Evolutionary conservation across 2,329 filamentous ascomycete genomes (phyloP).

Genomic region (Samsoniella hepiali): DNA sequence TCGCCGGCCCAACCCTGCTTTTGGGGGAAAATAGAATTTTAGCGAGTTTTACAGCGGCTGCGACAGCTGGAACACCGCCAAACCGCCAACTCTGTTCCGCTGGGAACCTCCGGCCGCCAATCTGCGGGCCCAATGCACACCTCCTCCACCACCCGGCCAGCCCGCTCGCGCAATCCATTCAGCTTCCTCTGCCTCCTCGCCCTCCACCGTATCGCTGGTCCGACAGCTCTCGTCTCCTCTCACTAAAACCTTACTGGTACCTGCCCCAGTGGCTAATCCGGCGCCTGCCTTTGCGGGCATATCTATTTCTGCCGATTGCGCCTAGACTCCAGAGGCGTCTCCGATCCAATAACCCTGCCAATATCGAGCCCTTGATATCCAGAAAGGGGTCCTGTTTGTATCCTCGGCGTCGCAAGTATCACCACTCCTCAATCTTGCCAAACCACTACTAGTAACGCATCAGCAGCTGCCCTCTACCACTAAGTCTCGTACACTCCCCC

Average conservation of each 20-base stretch:
- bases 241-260: not conserved
- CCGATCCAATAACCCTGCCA: slow-evolving; percentile 4
- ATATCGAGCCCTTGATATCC: not conserved
- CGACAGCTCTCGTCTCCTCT: not conserved
- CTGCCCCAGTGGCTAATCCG: not conserved
- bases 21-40: not conserved
- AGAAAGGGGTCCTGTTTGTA: not conserved
- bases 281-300: slow-evolving; percentile 1
- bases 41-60: not conserved
- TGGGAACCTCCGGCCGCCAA: not conserved
- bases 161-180: not conserved
- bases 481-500: not conserved
- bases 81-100: not conserved
- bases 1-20: slow-evolving; percentile 15
- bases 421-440: not conserved
- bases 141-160: not conserved
- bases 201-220: not conserved
- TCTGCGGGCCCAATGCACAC: not conserved
- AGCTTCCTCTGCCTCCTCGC: not conserved
- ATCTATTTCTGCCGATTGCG: slow-evolving; percentile 11
- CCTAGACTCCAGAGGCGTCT: slow-evolving; percentile 1
- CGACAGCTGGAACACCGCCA: not conserved
- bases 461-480: not conserved
- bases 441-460: not conserved
- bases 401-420: not conserved